Evolutionary conservation across 495 filamentous ascomycete species (phyloP), one percentile per base, ranked within the genome.

Genomic region (Penicillium pulvis): DNA sequence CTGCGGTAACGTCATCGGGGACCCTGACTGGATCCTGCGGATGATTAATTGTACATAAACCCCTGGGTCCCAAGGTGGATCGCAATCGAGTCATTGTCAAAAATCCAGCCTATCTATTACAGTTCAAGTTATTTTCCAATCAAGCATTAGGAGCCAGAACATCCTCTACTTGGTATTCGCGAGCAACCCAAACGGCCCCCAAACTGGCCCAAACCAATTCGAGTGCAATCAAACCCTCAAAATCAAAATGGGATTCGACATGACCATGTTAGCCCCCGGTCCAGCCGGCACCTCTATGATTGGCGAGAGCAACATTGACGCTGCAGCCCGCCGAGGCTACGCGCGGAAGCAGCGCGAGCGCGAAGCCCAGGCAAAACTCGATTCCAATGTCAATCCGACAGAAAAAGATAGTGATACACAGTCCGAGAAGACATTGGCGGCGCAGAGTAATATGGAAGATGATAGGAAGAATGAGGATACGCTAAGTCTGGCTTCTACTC

Each of bases 281-380:
- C 58, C 58, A 30, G 45, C 58, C 17, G 58, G 58, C 1, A 64
- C 58, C 4, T 55, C 36, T 14, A 64, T 64, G 62, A 50, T 64
- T 7, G 62, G 62, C 20, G 62, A 64, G 33, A 51, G 62, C 31
- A 60, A 24, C 7, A 64, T 58, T 23, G 58, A 64, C 46, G 62
- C 43, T 10, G 62, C 62, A 2, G 58, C 45, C 19, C 50, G 58
- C 10, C 56, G 48, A 4, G 61, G 47, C 17, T 23, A 46, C 12
- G 61, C 53, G 49, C 52, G 36, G 11, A 42, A 48, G 10, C 49
- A 35, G 9, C 54, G 50, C 6, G 57, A 58, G 10, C 54, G 50
- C 6, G 57, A 58, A 39, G 10, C 45, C 31, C 51, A 51, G 10
- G 24, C 45, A 17, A 35, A 58, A 11, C 33, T 36, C 14, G 33